Conservation (phyloP, 805 yeast species). For the Hanseniaspora singularis region DNA sequence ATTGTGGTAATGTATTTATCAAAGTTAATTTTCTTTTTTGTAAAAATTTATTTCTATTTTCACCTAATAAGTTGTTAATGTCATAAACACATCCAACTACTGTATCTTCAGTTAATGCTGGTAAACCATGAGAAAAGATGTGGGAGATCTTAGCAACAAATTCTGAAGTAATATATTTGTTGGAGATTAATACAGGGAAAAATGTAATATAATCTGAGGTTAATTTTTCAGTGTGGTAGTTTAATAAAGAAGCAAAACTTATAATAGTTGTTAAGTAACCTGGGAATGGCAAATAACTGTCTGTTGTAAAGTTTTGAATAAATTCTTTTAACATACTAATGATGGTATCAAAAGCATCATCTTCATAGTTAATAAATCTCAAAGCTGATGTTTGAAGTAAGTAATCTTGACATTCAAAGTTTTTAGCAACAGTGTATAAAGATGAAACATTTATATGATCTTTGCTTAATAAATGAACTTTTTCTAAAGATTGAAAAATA, state of each 20-base stretch:
- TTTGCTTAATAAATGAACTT: constrained; percentile 27
- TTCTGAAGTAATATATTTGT: constrained; percentile 37
- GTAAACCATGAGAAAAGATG: constrained; percentile 54
- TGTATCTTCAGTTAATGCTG: constrained; percentile 63
- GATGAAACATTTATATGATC: constrained; percentile 14
- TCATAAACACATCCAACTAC: constrained; percentile 77
- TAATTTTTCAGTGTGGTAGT: constrained; percentile 28
- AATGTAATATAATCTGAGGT: constrained; percentile 30
- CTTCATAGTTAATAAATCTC: constrained; percentile 33
- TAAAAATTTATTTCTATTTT: constrained; percentile 25
- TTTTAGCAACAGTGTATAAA: constrained; percentile 3
- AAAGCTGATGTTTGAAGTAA: constrained; percentile 48
- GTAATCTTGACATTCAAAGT: constrained; percentile 32
- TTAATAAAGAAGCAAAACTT: constrained; percentile 46
- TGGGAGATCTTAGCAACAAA: constrained; percentile 44
- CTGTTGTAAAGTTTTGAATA: constrained; percentile 36
- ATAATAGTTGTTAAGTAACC: constrained; percentile 41
- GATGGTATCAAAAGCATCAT: constrained; percentile 35
- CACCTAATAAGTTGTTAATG: constrained; percentile 58
- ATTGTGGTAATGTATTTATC: background rate
- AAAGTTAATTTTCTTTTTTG: constrained; percentile 13
- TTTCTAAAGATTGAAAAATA: constrained; percentile 21
- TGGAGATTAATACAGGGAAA: constrained; percentile 44
- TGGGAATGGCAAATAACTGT: constrained; percentile 38
- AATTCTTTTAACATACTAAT: constrained; percentile 39